Evolutionary conservation across 169 alveolate species (phyloP).

Genomic region (Cystoisospora suis): DNA sequence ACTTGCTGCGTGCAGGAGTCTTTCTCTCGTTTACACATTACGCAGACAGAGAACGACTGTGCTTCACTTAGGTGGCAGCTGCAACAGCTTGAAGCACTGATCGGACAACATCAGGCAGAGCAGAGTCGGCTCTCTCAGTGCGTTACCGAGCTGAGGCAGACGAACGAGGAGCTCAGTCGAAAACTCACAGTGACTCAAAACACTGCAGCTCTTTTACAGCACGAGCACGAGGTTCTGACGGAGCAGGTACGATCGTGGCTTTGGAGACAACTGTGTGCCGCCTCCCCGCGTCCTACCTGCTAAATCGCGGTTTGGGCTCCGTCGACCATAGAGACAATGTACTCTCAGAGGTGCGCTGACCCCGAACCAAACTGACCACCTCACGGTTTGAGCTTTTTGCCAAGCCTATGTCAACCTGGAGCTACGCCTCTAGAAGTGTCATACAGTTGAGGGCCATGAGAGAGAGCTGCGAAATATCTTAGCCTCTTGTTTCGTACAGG

Average conservation of each 20-base stretch:
- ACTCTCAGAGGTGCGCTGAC: too few relatives aligned
- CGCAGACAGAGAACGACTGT: constrained; percentile 36
- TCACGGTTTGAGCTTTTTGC: too few relatives aligned
- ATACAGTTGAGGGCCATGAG: too few relatives aligned
- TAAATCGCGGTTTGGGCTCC: too few relatives aligned
- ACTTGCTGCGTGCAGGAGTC: not conserved
- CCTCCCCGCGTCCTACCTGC: too few relatives aligned
- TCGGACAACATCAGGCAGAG: constrained; percentile 27
- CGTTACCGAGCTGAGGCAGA: not conserved
- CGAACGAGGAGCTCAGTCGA: constrained; percentile 26
- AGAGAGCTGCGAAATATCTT: too few relatives aligned
- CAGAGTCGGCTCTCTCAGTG: constrained; percentile 17
- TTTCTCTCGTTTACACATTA: constrained; percentile 17
- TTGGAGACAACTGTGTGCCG: too few relatives aligned
- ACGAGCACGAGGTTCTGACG: constrained; percentile 38
- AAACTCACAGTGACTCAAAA: constrained; percentile 13
- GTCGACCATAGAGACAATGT: too few relatives aligned
- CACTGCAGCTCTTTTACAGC: constrained; percentile 29
- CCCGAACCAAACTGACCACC: too few relatives aligned
- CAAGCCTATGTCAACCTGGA: too few relatives aligned
- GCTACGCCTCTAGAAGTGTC: too few relatives aligned
- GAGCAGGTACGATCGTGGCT: constrained; percentile 51
- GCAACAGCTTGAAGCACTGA: constrained; percentile 15
- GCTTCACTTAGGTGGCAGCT: constrained; percentile 34
- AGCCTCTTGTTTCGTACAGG: not conserved